Evolutionary conservation across 495 filamentous ascomycete species (phyloP).

Genomic region (Hamigera avellanea): DNA sequence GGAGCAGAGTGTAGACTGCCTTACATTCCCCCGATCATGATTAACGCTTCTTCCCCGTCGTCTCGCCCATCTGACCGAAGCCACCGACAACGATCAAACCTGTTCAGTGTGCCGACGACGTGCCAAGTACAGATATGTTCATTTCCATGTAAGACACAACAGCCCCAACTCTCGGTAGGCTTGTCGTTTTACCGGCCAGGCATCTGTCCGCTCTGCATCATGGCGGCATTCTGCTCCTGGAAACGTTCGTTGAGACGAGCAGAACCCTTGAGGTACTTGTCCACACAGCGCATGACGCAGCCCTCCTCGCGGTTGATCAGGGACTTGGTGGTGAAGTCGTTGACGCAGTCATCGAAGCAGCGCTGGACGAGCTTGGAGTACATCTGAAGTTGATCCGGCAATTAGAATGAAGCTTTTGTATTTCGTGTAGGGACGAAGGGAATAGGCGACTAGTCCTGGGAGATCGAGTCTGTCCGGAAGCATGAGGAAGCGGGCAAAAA

Average conservation of each 20-base stretch:
- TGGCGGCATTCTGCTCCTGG: conserved; percentile 83
- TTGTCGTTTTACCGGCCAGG: conserved; percentile 25
- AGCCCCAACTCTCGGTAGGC: no score
- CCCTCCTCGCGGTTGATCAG: conserved; percentile 74
- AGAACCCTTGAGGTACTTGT: conserved; percentile 84
- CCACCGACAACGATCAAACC: no score
- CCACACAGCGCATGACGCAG: conserved; percentile 86
- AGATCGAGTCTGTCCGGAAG: not conserved
- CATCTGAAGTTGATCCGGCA: conserved; percentile 44
- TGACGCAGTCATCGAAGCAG: conserved; percentile 95
- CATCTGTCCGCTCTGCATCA: conserved; percentile 59
- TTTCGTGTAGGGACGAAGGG: not conserved
- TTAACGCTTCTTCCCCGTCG: no score
- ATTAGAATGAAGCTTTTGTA: not conserved
- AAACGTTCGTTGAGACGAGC: conserved; percentile 83
- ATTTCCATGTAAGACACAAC: no score
- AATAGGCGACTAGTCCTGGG: no score
- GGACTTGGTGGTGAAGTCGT: conserved; percentile 96
- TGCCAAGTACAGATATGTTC: no score
- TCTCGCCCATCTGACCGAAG: no score
- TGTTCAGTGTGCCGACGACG: no score
- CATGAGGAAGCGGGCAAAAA: conserved; percentile 6
- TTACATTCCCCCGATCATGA: no score
- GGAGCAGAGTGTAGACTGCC: no score
- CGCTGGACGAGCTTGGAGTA: conserved; percentile 91